Evolutionary conservation across 2,329 filamentous ascomycete genomes (phyloP).

Genomic region (Fusarium armeniacum): DNA sequence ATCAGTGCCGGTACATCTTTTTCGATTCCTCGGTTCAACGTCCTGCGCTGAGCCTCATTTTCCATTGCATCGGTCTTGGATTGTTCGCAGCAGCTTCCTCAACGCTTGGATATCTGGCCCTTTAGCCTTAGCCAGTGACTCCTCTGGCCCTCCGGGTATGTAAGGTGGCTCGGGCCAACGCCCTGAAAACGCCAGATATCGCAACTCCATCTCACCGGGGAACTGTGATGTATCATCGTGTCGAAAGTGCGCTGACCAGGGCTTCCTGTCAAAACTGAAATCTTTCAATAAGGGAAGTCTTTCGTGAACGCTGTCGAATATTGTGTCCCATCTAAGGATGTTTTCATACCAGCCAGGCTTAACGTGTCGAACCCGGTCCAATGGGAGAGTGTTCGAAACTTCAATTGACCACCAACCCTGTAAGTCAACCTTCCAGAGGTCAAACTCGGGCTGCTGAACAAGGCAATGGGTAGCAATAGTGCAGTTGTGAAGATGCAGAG

Average conservation of each 20-base stretch:
- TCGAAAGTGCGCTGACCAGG: background rate
- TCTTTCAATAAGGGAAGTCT: background rate
- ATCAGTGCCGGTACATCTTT: no score
- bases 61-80: background rate
- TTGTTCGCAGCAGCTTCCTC: background rate
- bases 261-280: background rate
- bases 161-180: background rate
- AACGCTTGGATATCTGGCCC: background rate
- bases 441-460: background rate
- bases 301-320: background rate
- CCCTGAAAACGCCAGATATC: background rate
- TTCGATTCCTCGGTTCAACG: no score
- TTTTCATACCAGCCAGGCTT: background rate
- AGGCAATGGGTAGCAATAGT: conserved; percentile 19
- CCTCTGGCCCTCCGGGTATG: background rate
- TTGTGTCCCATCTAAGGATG: background rate
- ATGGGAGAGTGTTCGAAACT: no score
- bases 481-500: conserved; percentile 28
- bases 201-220: background rate
- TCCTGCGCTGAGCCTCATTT: no score
- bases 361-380: no score
- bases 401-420: conserved; percentile 12
- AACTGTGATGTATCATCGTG: background rate
- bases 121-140: background rate
- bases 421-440: background rate